Evolutionary conservation across 2,329 filamentous ascomycete species (phyloP).

Genomic region (Penicillium brasilianum): DNA sequence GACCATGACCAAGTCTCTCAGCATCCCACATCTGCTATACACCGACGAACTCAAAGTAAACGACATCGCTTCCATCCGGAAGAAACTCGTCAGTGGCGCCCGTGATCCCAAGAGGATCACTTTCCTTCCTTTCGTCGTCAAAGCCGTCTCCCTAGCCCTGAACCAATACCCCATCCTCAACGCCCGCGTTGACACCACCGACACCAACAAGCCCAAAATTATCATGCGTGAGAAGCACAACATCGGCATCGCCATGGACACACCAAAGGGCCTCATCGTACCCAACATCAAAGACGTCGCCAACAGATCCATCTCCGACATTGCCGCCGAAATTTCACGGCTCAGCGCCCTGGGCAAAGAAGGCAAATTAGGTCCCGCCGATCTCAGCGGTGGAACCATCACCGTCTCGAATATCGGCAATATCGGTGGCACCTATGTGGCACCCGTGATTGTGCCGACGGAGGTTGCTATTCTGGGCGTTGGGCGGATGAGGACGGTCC

Average conservation of each 20-base stretch:
- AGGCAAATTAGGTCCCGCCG: slow-evolving; percentile 75
- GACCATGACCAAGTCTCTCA: slow-evolving; percentile 88
- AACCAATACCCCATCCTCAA: slow-evolving; percentile 86
- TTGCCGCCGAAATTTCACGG: slow-evolving; percentile 75
- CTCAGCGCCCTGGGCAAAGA: slow-evolving; percentile 73
- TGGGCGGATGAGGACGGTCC: slow-evolving; percentile 78
- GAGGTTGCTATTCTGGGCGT: slow-evolving; percentile 93
- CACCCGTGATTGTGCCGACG: slow-evolving; percentile 85
- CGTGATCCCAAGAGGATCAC: slow-evolving; percentile 70
- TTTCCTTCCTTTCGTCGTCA: slow-evolving; percentile 92
- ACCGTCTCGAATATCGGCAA: slow-evolving; percentile 97
- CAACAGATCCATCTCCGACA: slow-evolving; percentile 73
- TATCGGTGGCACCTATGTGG: slow-evolving; percentile 89
- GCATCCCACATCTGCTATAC: slow-evolving; percentile 94
- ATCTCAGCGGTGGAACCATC: slow-evolving; percentile 86
- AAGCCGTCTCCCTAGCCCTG: slow-evolving; percentile 86
- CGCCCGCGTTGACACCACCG: slow-evolving; percentile 72
- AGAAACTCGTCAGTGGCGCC: slow-evolving; percentile 70
- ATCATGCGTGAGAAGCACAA: slow-evolving; percentile 85
- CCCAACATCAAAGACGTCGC: slow-evolving; percentile 89
- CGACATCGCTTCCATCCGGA: slow-evolving; percentile 72
- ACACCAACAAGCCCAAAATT: slow-evolving; percentile 71
- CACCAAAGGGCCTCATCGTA: slow-evolving; percentile 83
- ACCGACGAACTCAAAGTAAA: slow-evolving; percentile 87
- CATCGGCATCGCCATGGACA: slow-evolving; percentile 95